phyloP scores from a whole-genome alignment of 805 yeast species.

The Ogataea sp. region DNA sequence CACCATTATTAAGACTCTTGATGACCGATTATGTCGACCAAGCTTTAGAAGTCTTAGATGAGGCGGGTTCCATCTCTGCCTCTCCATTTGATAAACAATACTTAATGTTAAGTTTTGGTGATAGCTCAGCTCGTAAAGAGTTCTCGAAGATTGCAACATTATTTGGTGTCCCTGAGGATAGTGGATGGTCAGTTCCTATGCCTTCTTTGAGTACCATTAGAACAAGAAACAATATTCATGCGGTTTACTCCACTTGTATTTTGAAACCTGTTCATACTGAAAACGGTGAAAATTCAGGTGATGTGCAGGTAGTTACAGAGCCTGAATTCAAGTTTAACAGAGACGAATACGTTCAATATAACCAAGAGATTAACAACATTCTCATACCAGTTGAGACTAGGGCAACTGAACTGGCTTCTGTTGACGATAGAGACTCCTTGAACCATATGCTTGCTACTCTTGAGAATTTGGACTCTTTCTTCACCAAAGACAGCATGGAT shows the following conservation, averaged over 20 bases:
- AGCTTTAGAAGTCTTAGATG: constrained; percentile 86
- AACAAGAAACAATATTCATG: constrained; percentile 88
- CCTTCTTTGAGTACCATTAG: constrained; percentile 85
- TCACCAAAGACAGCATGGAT: constrained; percentile 49
- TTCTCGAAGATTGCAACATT: constrained; percentile 81
- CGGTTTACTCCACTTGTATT: constrained; percentile 84
- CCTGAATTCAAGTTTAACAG: constrained; percentile 41
- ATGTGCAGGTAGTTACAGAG: constrained; percentile 4
- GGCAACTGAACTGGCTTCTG: constrained; percentile 39
- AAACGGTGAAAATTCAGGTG: constrained; percentile 27
- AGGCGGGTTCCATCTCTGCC: constrained; percentile 78
- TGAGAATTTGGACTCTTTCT: constrained; percentile 83
- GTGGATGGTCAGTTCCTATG: constrained; percentile 97
- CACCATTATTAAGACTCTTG: constrained; percentile 74
- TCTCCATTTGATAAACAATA: constrained; percentile 88
- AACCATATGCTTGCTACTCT: constrained; percentile 90
- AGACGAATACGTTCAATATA: constrained; percentile 43
- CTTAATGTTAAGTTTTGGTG: constrained; percentile 85
- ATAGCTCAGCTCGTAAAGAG: constrained; percentile 65
- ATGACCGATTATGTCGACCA: constrained; percentile 83
- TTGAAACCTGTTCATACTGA: constrained; percentile 29
- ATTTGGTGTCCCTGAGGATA: constrained; percentile 90
- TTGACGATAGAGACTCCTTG: constrained; percentile 54
- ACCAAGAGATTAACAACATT: constrained; percentile 14
- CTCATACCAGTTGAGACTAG: constrained; percentile 11